Base-by-base conservation (phyloP, 352 stramenopile genomes). In the Globisporangium cylindrosporum region DNA sequence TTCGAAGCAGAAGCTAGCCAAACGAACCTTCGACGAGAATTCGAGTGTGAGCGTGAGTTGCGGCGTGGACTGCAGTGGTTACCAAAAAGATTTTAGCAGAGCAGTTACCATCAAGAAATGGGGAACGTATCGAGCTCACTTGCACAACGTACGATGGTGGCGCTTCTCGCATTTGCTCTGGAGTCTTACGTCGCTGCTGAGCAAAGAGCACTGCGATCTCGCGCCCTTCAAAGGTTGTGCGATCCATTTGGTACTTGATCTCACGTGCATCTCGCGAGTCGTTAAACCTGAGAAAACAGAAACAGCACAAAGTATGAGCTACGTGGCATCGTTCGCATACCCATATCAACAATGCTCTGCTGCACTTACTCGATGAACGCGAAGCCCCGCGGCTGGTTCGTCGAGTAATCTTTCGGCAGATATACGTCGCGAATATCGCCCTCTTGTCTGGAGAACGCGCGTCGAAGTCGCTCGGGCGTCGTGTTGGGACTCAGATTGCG, bases 201-300 rank as follows among this genome's bases (percentile, higher is more conserved):
- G 86, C 86, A 67, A 93, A 93, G 9, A 93, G 71, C 59, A 93
- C 86, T 5, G 81, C 83, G 54, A 93, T 89, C 74, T 93, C 86
- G n/a, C 75, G 77, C 9, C 83, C 86, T 38, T 86, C 75, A 9
- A 93, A 73, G 25, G 75, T 77, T 54, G 79, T 81, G 59, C 86
- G 83, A 63, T 93, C 86, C 83, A 92, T 92, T 65, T 81, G 71
- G 67, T 84, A 78, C 76, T 93, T 93, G 43, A 90, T 72, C 32
- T 91, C 82, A 14, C 86, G 75, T 3, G 80, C 86, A n/a, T 90
- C 79, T 24, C 74, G 80, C 34, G 75, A 72, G 59, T 93, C 86
- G 4, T 67, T 69, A 66, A 93, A 91, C 32, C 77, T 84, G 36
- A 15, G 41, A 49, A 15, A 38, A 67, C 3, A 27, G 55, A 46